Percentiles rank a stretch among this genome's conserved stretches.
phyloP scores from a whole-genome alignment of 1,284 basidiomycete species.

The Moesziomyces parantarcticus region DNA sequence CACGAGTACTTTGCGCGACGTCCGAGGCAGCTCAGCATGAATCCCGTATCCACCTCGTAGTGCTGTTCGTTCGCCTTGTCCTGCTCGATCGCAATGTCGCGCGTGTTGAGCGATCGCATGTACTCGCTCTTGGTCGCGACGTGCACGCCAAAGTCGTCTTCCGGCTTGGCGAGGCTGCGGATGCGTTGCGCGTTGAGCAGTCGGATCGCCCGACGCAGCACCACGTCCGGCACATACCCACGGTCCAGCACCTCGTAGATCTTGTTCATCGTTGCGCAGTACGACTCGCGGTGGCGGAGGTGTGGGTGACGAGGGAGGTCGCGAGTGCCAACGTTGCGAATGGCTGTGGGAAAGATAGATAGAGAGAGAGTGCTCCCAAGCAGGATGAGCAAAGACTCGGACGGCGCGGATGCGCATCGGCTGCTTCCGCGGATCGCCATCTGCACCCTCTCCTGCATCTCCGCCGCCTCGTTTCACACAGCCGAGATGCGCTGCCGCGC shows the following conservation, averaged over 20 bases:
- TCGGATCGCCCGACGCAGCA: conserved; percentile 75
- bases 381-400: conserved; percentile 17
- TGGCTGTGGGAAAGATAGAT: conserved; percentile 1
- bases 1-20: conserved; percentile 68
- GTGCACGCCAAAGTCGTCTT: conserved; percentile 75
- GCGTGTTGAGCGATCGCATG: conserved; percentile 68
- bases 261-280: conserved; percentile 17
- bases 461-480: conserved; percentile 11
- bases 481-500: no score
- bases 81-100: conserved; percentile 76
- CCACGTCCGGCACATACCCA: conserved; percentile 41
- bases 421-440: conserved; percentile 33
- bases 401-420: neutral
- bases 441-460: conserved; percentile 22
- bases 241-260: conserved; percentile 46
- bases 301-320: neutral
- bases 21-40: conserved; percentile 60
- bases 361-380: neutral
- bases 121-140: conserved; percentile 76
- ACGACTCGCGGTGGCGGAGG: neutral
- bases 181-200: conserved; percentile 75
- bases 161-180: conserved; percentile 73
- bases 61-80: conserved; percentile 83
- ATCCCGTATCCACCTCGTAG: conserved; percentile 74
- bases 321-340: neutral